Evolutionary conservation across 2,329 filamentous ascomycete genomes (phyloP).

Genomic region (Arthrinium puccinioides): DNA sequence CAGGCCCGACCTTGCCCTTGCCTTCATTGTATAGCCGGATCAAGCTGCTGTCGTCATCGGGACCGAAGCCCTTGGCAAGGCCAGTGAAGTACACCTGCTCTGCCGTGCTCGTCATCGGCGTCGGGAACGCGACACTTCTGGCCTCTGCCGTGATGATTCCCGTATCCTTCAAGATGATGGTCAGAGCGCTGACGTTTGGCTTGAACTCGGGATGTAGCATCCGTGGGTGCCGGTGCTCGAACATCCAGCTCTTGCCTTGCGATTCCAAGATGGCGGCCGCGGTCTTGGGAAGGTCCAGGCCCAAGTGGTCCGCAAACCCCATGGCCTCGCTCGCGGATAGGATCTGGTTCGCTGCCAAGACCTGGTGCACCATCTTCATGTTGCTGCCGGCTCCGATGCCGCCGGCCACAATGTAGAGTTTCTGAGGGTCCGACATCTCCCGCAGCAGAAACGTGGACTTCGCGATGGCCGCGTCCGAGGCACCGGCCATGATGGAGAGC

Average conservation of each 20-base stretch:
- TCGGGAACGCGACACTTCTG: constrained; percentile 47
- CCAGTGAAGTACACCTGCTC: constrained; percentile 59
- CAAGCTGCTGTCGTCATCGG: constrained; percentile 36
- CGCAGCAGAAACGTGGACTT: constrained; percentile 52
- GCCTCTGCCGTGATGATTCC: constrained; percentile 63
- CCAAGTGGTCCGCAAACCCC: constrained; percentile 50
- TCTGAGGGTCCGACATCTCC: constrained; percentile 53
- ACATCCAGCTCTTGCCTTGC: constrained; percentile 53
- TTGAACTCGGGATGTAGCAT: constrained; percentile 45
- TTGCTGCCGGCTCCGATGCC: constrained; percentile 54
- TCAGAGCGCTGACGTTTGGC: constrained; percentile 50
- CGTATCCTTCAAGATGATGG: constrained; percentile 54
- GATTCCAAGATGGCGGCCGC: constrained; percentile 36
- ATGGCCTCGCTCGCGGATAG: constrained; percentile 52
- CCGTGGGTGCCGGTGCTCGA: constrained; percentile 49
- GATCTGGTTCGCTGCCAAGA: constrained; percentile 58
- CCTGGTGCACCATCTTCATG: constrained; percentile 58
- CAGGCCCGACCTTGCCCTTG: constrained; percentile 22
- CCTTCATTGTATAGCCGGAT: constrained; percentile 35
- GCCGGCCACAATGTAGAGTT: constrained; percentile 55
- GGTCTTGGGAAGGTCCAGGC: constrained; percentile 38
- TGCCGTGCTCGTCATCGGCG: constrained; percentile 52
- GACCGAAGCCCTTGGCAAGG: constrained; percentile 46
- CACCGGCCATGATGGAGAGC: constrained; percentile 68
- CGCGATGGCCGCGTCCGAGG: constrained; percentile 45